Evolutionary conservation across 805 yeast genomes (phyloP).

Genomic region (Yamadazyma tumulicola): DNA sequence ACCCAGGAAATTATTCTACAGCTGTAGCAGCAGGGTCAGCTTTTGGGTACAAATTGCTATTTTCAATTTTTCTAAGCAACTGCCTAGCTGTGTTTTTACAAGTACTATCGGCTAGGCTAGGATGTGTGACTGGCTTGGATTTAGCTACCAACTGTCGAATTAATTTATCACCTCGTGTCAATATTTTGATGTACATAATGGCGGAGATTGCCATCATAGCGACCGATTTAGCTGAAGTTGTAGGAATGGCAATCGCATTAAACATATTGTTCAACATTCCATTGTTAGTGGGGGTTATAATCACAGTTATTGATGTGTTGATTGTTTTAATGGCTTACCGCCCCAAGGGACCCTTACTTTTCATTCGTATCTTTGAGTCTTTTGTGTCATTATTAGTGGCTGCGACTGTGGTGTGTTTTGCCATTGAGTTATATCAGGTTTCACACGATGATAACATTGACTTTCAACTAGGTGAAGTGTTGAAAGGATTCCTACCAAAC

Average conservation of each 20-base stretch:
- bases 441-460: conserved; percentile 45
- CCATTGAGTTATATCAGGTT: conserved; percentile 70
- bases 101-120: conserved; percentile 77
- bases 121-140: conserved; percentile 87
- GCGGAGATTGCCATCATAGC: conserved; percentile 89
- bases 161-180: conserved; percentile 66
- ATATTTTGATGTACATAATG: conserved; percentile 57
- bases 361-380: conserved; percentile 73
- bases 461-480: conserved; percentile 48
- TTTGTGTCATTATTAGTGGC: conserved; percentile 69
- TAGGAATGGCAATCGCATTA: conserved; percentile 86
- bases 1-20: conserved; percentile 91
- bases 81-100: conserved; percentile 81
- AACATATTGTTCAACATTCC: conserved; percentile 76
- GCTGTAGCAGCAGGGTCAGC: conserved; percentile 87
- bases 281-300: conserved; percentile 64
- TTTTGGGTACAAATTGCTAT: conserved; percentile 68
- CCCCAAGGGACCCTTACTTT: conserved; percentile 68
- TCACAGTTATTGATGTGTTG: conserved; percentile 81
- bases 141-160: conserved; percentile 79
- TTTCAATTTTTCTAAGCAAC: conserved; percentile 73
- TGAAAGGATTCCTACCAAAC: conserved; percentile 65
- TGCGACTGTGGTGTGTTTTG: conserved; percentile 73
- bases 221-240: conserved; percentile 91
- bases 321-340: conserved; percentile 74